Conservation (phyloP, 306 rosid genomes). For the Inga laurina region DNA sequence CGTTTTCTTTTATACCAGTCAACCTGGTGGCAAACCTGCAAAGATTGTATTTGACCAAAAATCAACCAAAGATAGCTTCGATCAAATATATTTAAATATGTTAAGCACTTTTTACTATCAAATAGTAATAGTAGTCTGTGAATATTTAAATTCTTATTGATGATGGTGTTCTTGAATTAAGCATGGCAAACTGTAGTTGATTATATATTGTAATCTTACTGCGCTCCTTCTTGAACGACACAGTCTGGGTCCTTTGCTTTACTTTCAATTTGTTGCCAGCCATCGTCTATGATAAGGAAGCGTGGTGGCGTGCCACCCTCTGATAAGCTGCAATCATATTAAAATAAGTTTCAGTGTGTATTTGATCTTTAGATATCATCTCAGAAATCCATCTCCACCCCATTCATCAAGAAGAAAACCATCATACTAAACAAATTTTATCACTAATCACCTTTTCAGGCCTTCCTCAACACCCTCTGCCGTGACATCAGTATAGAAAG, state of each 20-base stretch:
- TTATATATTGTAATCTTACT: constrained; percentile 50
- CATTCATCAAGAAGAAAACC: neutral
- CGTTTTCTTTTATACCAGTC: constrained; percentile 88
- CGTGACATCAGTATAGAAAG: constrained; percentile 95
- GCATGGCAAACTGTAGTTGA: neutral
- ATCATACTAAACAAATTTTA: neutral
- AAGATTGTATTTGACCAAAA: constrained; percentile 21
- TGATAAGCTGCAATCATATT: constrained; percentile 61
- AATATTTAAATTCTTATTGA: neutral
- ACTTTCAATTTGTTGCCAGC: constrained; percentile 96
- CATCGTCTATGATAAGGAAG: constrained; percentile 93
- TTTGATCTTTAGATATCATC: neutral
- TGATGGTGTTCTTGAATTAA: neutral
- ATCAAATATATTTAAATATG: neutral
- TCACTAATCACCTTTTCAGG: constrained; percentile 63
- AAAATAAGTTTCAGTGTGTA: constrained; percentile 28
- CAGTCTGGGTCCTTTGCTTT: constrained; percentile 56
- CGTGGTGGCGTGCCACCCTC: constrained; percentile 87
- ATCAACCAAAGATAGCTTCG: constrained; percentile 23
- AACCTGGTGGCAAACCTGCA: constrained; percentile 88
- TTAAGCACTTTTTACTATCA: neutral
- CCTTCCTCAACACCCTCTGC: constrained; percentile 94
- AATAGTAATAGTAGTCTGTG: neutral
- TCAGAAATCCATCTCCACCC: neutral
- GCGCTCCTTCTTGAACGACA: constrained; percentile 95